phyloP scores from a whole-genome alignment of 1,284 basidiomycete species.

The Boletus holoroseus region DNA sequence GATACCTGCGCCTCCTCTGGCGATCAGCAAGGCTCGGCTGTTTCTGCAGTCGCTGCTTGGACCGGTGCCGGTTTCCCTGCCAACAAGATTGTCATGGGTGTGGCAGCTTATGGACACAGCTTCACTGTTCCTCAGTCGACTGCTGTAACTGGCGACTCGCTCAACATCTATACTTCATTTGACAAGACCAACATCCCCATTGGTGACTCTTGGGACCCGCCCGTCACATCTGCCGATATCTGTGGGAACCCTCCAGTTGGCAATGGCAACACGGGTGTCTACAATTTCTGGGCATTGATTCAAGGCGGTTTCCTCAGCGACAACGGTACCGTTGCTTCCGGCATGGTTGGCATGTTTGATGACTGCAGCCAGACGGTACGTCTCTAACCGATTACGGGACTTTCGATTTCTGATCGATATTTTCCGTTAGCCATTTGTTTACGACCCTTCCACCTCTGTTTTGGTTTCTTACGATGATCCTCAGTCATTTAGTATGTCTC shows the following conservation, averaged over 20 bases:
- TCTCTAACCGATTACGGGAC: neutral
- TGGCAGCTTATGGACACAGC: slow-evolving; percentile 72
- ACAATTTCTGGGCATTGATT: slow-evolving; percentile 58
- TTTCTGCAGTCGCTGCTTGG: slow-evolving; percentile 71
- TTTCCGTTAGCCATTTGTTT: slow-evolving; percentile 54
- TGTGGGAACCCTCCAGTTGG: slow-evolving; percentile 45
- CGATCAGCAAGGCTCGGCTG: slow-evolving; percentile 69
- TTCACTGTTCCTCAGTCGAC: slow-evolving; percentile 37
- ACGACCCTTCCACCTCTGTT: slow-evolving; percentile 46
- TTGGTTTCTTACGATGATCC: slow-evolving; percentile 62
- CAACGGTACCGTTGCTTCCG: slow-evolving; percentile 46
- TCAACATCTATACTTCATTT: slow-evolving; percentile 50
- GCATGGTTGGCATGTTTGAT: slow-evolving; percentile 52
- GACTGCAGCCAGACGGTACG: slow-evolving; percentile 65
- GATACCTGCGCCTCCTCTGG: slow-evolving; percentile 63
- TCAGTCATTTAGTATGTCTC: slow-evolving; percentile 41
- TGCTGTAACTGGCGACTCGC: slow-evolving; percentile 37
- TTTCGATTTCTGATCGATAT: slow-evolving; percentile 3
- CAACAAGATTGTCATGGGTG: slow-evolving; percentile 73
- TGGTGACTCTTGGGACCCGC: slow-evolving; percentile 55
- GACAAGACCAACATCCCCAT: slow-evolving; percentile 38
- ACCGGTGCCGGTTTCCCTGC: slow-evolving; percentile 72
- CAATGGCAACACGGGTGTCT: slow-evolving; percentile 39
- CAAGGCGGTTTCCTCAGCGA: slow-evolving; percentile 46
- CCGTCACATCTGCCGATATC: slow-evolving; percentile 42